phyloP scores from a whole-genome alignment of 2,329 filamentous ascomycete species.

The Madurella mycetomatis region DNA sequence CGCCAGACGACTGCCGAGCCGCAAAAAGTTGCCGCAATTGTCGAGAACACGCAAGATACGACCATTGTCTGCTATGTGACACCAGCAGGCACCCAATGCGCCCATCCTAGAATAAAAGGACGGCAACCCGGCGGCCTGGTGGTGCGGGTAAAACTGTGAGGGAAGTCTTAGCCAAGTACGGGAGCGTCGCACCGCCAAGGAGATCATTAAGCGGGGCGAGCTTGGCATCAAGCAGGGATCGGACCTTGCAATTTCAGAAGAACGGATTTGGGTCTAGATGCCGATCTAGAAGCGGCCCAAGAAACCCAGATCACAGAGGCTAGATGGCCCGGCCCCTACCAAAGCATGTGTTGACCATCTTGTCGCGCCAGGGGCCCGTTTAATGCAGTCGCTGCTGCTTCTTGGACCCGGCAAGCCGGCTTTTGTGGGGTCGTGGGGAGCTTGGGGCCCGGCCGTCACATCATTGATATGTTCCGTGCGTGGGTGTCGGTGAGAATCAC shows the following conservation, averaged over 20 bases:
- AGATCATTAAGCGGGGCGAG: not conserved
- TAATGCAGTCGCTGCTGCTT: not conserved
- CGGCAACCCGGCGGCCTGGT: no score
- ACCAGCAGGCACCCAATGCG: no score
- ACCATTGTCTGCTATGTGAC: no score
- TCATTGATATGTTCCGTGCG: not conserved
- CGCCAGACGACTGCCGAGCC: no score
- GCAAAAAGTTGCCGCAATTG: no score
- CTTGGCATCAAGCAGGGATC: not conserved
- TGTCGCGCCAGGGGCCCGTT: not conserved
- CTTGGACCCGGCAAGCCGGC: not conserved
- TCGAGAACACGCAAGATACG: no score
- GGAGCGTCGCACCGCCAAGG: not conserved
- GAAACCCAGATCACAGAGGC: not conserved
- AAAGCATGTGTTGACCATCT: not conserved
- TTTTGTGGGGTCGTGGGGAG: not conserved
- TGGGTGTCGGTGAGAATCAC: not conserved
- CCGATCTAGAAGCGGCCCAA: not conserved
- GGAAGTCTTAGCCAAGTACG: no score
- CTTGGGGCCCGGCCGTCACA: not conserved
- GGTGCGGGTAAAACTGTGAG: no score
- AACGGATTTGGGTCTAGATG: no score
- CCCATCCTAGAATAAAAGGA: no score
- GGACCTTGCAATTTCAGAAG: not conserved
- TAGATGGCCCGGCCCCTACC: not conserved